Evolutionary conservation across 2,329 filamentous ascomycete genomes (phyloP).

Genomic region (Talaromyces sp.): DNA sequence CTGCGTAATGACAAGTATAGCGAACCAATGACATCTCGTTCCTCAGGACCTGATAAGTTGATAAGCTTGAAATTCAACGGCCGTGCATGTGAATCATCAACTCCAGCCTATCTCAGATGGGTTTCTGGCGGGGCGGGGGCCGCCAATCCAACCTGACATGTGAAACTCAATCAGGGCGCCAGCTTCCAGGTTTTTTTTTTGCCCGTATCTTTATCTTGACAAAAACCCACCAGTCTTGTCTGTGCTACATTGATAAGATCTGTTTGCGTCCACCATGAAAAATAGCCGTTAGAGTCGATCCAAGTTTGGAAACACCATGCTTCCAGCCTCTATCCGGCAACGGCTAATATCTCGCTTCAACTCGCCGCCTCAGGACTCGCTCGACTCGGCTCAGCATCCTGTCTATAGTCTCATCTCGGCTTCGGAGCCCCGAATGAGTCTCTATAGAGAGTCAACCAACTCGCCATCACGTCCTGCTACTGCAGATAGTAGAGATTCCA

Average conservation of each 20-base stretch:
- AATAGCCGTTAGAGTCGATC: background rate
- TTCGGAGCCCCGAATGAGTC: background rate
- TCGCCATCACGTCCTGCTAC: conserved; percentile 12
- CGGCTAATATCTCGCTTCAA: conserved; percentile 20
- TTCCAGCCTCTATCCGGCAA: conserved; percentile 24
- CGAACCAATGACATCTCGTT: too few species aligned
- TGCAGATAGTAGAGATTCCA: conserved; percentile 18
- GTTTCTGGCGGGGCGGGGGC: background rate
- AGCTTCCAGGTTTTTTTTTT: background rate
- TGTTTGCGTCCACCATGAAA: background rate
- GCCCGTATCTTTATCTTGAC: background rate
- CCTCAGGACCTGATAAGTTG: background rate
- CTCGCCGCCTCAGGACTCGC: conserved; percentile 1
- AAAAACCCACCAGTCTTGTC: background rate
- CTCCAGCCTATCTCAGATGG: background rate
- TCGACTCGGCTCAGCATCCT: background rate
- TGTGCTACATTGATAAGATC: background rate
- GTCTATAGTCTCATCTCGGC: background rate
- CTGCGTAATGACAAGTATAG: too few species aligned
- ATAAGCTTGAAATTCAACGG: background rate
- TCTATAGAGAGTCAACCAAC: background rate
- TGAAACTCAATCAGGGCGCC: background rate
- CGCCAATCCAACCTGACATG: background rate
- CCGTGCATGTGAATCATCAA: background rate
- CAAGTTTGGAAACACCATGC: background rate